Conservation (phyloP, 179 eudicot genomes). For the Heliamphora pulchella region DNA sequence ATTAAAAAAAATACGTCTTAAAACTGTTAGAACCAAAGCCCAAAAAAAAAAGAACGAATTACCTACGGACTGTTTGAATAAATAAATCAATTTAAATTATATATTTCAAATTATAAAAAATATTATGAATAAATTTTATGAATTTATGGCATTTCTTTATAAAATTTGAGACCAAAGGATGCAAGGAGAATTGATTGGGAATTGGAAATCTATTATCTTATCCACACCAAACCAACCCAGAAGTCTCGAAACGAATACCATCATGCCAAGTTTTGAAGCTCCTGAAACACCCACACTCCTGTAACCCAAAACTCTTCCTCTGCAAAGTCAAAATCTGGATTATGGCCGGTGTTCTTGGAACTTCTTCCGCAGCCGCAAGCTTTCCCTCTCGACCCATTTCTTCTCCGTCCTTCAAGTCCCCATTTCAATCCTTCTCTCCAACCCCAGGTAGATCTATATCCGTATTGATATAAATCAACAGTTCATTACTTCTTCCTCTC, state of each 20-base stretch:
- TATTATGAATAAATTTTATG: no score
- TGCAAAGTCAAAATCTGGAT: neutral
- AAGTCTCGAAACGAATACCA: neutral
- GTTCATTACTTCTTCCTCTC: no score
- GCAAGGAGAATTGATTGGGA: no score
- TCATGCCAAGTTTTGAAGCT: conserved; percentile 9
- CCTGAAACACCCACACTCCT: neutral
- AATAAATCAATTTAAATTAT: no score
- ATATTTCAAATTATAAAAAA: no score
- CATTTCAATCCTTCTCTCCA: conserved; percentile 24
- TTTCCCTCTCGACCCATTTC: conserved; percentile 30
- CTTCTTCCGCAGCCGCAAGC: conserved; percentile 35
- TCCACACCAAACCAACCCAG: neutral
- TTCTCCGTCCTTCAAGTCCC: conserved; percentile 27
- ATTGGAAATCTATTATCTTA: conserved; percentile 22
- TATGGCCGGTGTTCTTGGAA: conserved; percentile 46
- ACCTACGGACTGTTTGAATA: no score
- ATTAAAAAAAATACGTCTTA: no score
- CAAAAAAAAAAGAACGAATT: no score
- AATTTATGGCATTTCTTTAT: no score
- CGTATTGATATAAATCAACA: neutral
- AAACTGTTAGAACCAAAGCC: no score
- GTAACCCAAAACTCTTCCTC: neutral
- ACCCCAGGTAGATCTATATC: conserved; percentile 28
- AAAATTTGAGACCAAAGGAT: no score